Conservation (phyloP, 495 filamentous ascomycete species). For the Penicillium psychrofluorescens region DNA sequence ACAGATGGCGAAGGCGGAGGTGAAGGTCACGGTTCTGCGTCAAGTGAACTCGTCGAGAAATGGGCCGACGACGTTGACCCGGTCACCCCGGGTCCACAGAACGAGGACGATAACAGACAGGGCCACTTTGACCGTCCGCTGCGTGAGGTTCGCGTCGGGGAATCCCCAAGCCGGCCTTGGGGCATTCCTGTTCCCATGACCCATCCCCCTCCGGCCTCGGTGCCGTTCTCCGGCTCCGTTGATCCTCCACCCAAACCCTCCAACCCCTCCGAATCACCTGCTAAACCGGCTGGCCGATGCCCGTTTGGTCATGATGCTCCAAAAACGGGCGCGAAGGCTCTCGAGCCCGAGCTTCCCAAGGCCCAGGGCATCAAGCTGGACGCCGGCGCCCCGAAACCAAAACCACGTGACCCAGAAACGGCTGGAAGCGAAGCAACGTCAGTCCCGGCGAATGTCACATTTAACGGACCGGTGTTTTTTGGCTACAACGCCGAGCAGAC, state of each 20-base stretch:
- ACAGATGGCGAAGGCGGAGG: conserved; percentile 26
- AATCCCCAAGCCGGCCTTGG: conserved; percentile 87
- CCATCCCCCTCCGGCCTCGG: conserved; percentile 23
- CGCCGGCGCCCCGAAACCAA: conserved; percentile 2
- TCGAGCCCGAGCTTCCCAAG: conserved; percentile 4
- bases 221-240: conserved; percentile 13
- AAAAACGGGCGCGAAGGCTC: conserved; percentile 11
- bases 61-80: conserved; percentile 70
- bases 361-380: conserved; percentile 3
- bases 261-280: too few relatives aligned
- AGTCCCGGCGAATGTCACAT: conserved; percentile 55
- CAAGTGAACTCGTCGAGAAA: conserved; percentile 61
- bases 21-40: conserved; percentile 17
- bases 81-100: conserved; percentile 16
- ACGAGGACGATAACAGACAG: conserved; percentile 36
- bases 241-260: too few relatives aligned
- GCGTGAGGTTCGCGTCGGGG: conserved; percentile 77
- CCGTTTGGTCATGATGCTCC: conserved; percentile 41
- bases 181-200: conserved; percentile 69
- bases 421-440: conserved; percentile 3
- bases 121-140: conserved; percentile 71
- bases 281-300: conserved; percentile 31
- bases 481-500: conserved; percentile 79
- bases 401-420: conserved; percentile 4
- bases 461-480: conserved; percentile 85